A percentile compares a stretch with the other conserved stretches of the same genome.
Evolutionary conservation across 140 eudicot genomes (phyloP).

Genomic region (Oenanthe javanica): DNA sequence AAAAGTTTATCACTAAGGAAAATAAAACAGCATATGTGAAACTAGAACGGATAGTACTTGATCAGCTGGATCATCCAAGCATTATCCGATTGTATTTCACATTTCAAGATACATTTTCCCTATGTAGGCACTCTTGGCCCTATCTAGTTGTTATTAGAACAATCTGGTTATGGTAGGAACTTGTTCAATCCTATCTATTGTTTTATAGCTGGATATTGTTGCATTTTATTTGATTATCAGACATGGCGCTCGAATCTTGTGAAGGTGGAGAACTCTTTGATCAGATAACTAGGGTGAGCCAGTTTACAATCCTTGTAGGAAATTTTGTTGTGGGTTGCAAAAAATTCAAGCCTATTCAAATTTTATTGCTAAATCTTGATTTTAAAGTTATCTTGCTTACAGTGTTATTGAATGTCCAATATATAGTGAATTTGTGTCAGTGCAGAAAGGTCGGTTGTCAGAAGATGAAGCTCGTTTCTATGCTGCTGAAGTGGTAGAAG

Average conservation of each 20-base stretch:
- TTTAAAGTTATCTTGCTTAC: not conserved
- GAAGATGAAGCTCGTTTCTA: slow-evolving; percentile 95
- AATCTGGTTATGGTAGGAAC: slow-evolving; percentile 7
- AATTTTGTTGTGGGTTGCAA: not conserved
- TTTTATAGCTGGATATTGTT: slow-evolving; percentile 20
- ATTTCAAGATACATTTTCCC: slow-evolving; percentile 83
- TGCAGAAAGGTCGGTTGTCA: slow-evolving; percentile 91
- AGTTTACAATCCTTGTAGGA: not conserved
- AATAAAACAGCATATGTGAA: slow-evolving; percentile 95
- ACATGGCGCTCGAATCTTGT: slow-evolving; percentile 98
- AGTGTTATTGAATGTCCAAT: slow-evolving; percentile 13
- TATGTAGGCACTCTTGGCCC: slow-evolving; percentile 55
- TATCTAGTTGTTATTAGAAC: not conserved
- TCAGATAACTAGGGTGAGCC: slow-evolving; percentile 92
- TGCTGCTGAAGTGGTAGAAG: slow-evolving; percentile 95
- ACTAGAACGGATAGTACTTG: slow-evolving; percentile 93
- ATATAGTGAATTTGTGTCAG: slow-evolving; percentile 22
- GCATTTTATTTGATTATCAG: slow-evolving; percentile 29
- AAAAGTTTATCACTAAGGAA: slow-evolving; percentile 94
- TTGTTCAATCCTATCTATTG: slow-evolving; percentile 7
- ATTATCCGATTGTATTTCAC: slow-evolving; percentile 75
- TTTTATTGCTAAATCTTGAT: not conserved
- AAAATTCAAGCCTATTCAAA: not conserved
- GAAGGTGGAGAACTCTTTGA: slow-evolving; percentile 99
- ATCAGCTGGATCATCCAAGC: slow-evolving; percentile 96